Base-by-base conservation (phyloP, 345 rosid genomes). In the Citrus maxima region DNA sequence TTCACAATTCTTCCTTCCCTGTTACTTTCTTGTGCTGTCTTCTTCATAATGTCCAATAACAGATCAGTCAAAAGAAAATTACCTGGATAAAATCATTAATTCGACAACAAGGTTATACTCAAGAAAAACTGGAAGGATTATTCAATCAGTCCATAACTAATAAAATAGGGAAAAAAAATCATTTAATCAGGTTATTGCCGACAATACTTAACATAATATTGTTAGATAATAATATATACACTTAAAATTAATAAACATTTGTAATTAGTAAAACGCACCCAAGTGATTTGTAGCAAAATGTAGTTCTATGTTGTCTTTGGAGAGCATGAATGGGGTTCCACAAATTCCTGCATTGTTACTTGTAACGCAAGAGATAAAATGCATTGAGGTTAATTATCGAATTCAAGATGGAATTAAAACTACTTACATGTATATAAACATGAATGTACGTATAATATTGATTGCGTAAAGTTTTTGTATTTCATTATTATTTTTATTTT, bases 51-150 rank as follows among this genome's bases (percentile, higher is more conserved):
- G 12, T 89, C 95, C 91, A 92, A 78, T 78, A 92, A 84, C 73
- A 89, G 95, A 46, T 83, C 86, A 7, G 96, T 88, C 83, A 93
- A 67, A 71, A 92, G 92, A 85, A 93, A 93, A 86, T 93, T 95
- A 70, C 96, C 96, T 89, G 90, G 65, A 71, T 25, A 70, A 51
- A 74, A 78, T 22, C 4, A 12, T 42, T 42, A 42, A 64, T 77
- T 70, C n/a, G 4, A 32, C 69, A 74, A 51, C 22, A 55, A 51
- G 59, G 37, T 76, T 28, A 28, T 59, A 66, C 30, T 7, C 16
- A 75, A n/a, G 62, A 62, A 27, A 38, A 61, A 35, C 18, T 14
- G 1, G 42, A 73, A 73, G 8, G 30, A 49, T 21, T 16, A 9
- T 62, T 51, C 4, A 68, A 73, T 35, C 38, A n/a, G 6, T 8